Conservation (phyloP, 306 rosid species). For the Prinsepia uniflora region DNA sequence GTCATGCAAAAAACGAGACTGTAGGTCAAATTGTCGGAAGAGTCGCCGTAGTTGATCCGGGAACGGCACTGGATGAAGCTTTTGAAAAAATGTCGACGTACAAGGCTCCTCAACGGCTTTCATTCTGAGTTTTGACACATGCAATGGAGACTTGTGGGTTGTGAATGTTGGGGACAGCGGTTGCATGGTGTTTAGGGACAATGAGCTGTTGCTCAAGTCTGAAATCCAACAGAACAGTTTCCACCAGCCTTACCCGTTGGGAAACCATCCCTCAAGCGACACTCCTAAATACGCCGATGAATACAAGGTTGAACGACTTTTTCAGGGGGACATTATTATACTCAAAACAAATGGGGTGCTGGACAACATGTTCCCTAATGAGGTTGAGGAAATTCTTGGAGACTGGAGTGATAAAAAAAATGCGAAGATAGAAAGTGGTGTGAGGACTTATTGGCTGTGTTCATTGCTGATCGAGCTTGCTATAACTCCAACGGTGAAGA, state of each 20-base stretch:
- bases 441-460: not conserved
- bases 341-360: conserved; percentile 21
- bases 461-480: conserved; percentile 1
- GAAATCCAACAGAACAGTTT: not conserved
- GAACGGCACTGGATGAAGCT: not conserved
- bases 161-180: conserved; percentile 28
- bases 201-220: not conserved
- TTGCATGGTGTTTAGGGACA: conserved; percentile 25
- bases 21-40: not conserved
- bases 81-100: not conserved
- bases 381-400: not conserved
- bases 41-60: not conserved
- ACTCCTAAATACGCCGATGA: conserved; percentile 12
- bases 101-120: conserved; percentile 31
- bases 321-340: conserved; percentile 14
- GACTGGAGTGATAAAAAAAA: too few relatives aligned
- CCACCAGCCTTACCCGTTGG: conserved; percentile 16
- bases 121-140: not conserved
- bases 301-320: not conserved
- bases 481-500: not conserved
- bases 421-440: not conserved
- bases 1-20: not conserved
- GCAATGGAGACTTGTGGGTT: not conserved
- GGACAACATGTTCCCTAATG: conserved; percentile 15
- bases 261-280: not conserved